These are phyloP conservation scores for Senna tora DNA, from an alignment of 306 rosid genomes.

Conservation along the genomic window DNA sequence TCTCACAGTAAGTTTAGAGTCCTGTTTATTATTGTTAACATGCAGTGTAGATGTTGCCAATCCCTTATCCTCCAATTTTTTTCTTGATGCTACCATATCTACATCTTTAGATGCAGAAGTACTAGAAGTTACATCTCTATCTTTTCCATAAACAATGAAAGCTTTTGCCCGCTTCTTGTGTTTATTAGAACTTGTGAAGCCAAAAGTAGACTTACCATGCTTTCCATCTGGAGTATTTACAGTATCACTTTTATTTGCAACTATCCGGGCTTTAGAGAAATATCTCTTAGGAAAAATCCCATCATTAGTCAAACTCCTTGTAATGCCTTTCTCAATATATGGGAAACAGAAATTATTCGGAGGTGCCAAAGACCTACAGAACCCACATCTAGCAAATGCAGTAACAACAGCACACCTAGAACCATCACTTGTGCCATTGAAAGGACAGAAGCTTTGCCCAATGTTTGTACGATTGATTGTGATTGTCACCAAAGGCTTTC, in stretches of 20 bases:
- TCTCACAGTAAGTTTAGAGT: slow-evolving; percentile 42
- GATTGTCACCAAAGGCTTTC: slow-evolving; percentile 34
- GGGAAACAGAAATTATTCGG: slow-evolving; percentile 32
- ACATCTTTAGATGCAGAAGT: slow-evolving; percentile 41
- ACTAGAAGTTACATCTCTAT: slow-evolving; percentile 28
- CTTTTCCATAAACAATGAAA: slow-evolving; percentile 40
- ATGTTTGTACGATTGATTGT: slow-evolving; percentile 28
- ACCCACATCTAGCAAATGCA: slow-evolving; percentile 28
- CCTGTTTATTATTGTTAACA: slow-evolving; percentile 31
- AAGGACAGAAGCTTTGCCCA: slow-evolving; percentile 30
- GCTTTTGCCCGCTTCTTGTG: slow-evolving; percentile 48
- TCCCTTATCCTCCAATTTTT: slow-evolving; percentile 37
- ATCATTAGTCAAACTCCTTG: slow-evolving; percentile 35
- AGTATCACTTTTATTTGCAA: slow-evolving; percentile 31
- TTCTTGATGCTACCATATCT: slow-evolving; percentile 32
- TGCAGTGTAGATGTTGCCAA: slow-evolving; percentile 24
- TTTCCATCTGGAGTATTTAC: slow-evolving; percentile 23
- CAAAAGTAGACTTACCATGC: slow-evolving; percentile 20
- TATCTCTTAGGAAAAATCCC: slow-evolving; percentile 52
- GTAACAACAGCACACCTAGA: slow-evolving; percentile 23
- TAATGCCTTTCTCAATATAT: slow-evolving; percentile 32
- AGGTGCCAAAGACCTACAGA: slow-evolving; percentile 36
- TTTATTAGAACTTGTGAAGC: slow-evolving; percentile 22
- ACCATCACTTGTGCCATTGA: slow-evolving; percentile 34
- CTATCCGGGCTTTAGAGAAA: slow-evolving; percentile 44